Evolutionary conservation across 345 rosid species (phyloP).

Genomic region (Raphanus raphanistrum): DNA sequence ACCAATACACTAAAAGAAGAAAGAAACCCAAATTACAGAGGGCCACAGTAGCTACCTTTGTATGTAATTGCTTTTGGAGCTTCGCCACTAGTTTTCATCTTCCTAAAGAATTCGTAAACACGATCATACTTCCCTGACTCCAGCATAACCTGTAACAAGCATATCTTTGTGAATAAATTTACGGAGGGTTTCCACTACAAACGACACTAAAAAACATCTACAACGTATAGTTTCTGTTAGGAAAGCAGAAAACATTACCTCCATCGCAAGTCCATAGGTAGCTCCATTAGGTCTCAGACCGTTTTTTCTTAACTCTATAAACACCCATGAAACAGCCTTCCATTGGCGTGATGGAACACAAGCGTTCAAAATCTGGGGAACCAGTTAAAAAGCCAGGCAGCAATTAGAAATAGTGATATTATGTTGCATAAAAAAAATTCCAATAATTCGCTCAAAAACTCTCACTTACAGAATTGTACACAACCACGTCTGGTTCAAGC

Average conservation of each 20-base stretch:
- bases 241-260: slow-evolving; percentile 53
- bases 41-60: slow-evolving; percentile 49
- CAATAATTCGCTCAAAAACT: not conserved
- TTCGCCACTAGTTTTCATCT: slow-evolving; percentile 78
- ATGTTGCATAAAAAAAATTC: not conserved
- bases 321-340: slow-evolving; percentile 93
- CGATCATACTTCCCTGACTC: slow-evolving; percentile 78
- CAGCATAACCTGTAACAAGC: slow-evolving; percentile 79
- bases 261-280: slow-evolving; percentile 96
- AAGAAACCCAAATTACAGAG: not conserved
- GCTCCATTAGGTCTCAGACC: slow-evolving; percentile 89
- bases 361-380: slow-evolving; percentile 73
- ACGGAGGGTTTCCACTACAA: not conserved
- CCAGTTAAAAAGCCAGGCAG: slow-evolving; percentile 12
- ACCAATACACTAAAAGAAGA: not conserved
- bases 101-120: slow-evolving; percentile 66
- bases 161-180: not conserved
- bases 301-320: slow-evolving; percentile 73
- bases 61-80: slow-evolving; percentile 75
- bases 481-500: slow-evolving; percentile 86
- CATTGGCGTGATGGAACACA: slow-evolving; percentile 81
- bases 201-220: not conserved
- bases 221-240: not conserved
- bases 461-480: slow-evolving; percentile 86
- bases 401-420: slow-evolving; percentile 8